Evolutionary conservation across 2,329 filamentous ascomycete species (phyloP), one percentile per base, ranked within the genome.

Genomic region (Penicillium sp.): DNA sequence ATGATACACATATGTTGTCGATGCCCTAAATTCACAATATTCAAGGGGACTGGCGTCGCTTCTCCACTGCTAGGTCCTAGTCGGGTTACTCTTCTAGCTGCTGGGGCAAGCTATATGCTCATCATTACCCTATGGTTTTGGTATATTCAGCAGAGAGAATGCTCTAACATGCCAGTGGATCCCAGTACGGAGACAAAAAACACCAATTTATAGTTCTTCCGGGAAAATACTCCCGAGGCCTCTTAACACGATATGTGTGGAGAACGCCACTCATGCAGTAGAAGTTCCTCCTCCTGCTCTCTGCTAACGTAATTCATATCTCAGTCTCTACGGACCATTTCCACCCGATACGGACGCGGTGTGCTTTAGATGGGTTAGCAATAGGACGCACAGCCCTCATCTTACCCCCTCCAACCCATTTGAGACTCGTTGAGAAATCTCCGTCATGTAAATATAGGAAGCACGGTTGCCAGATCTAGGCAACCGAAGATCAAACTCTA

Each of bases 381-480:
- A 13, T 13, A 11, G 11, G 11, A 33, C 31, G 6, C 46, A 49
- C 16, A 18, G 27, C 13, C 46, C 46, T 18, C 22, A 10, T 5
- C 14, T 6, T 31, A n/a, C n/a, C n/a, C 27, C n/a, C 11, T 49
- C 24, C 46, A 49, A 14, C 46, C n/a, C 24, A 19, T 19, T 11
- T 19, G 37, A 11, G 24, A 19, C 4, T 11, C 10, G 35, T 18
- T 18, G 13, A 37, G 31, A 11, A 6, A 10, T 35, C 33, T 44
- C 37, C 2, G n/a, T 43, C 52, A 51, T 36, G 5, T 5, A 37
- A 18, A 39, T 9, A 39, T 37, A 33, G 18, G 40, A 56, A 54
- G 59, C 56, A 59, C 22, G 44, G 60, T 58, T 60, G 54, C 58
- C 58, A 43, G 44, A 54, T 41, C 36, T 33, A 57, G 58, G 58